These are phyloP conservation scores for Picochlorum sp. DNA, from an alignment of 139 green algal genomes.

Conservation along the genomic window DNA sequence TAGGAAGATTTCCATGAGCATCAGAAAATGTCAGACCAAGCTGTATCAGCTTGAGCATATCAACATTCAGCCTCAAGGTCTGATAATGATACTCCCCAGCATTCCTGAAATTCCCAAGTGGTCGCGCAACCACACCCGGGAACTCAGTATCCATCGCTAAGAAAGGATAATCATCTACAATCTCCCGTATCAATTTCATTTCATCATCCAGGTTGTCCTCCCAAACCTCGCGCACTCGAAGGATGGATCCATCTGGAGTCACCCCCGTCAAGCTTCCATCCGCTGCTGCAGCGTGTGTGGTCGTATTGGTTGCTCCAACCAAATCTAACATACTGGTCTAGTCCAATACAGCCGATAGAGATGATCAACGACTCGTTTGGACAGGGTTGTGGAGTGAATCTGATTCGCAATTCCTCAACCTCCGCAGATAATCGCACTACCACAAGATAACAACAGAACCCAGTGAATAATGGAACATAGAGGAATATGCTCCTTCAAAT, in stretches of 20 bases:
- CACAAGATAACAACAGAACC: too few relatives aligned
- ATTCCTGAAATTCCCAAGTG: slow-evolving; percentile 93
- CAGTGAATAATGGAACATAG: too few relatives aligned
- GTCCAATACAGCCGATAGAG: too few relatives aligned
- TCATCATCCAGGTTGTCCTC: slow-evolving; percentile 90
- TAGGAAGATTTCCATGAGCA: slow-evolving; percentile 77
- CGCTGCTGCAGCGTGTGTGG: background rate
- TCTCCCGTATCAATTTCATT: slow-evolving; percentile 76
- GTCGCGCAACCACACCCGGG: slow-evolving; percentile 83
- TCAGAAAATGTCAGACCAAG: slow-evolving; percentile 95
- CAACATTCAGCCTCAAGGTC: slow-evolving; percentile 88
- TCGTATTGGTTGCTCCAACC: background rate
- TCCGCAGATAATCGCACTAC: too few relatives aligned
- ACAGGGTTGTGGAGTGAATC: too few relatives aligned
- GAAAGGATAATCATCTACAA: slow-evolving; percentile 89
- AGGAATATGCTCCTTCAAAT: too few relatives aligned
- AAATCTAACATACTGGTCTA: background rate
- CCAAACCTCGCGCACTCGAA: slow-evolving; percentile 93
- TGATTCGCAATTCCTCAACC: too few relatives aligned
- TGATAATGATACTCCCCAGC: slow-evolving; percentile 95
- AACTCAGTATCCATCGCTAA: slow-evolving; percentile 99
- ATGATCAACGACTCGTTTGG: too few relatives aligned
- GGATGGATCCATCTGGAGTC: slow-evolving; percentile 55
- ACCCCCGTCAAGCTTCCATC: slow-evolving; percentile 29
- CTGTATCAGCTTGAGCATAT: slow-evolving; percentile 99